Evolutionary conservation across 208 protist genomes (phyloP), one percentile per base, ranked within the genome.

Genomic region (Leishmania mexicana): DNA sequence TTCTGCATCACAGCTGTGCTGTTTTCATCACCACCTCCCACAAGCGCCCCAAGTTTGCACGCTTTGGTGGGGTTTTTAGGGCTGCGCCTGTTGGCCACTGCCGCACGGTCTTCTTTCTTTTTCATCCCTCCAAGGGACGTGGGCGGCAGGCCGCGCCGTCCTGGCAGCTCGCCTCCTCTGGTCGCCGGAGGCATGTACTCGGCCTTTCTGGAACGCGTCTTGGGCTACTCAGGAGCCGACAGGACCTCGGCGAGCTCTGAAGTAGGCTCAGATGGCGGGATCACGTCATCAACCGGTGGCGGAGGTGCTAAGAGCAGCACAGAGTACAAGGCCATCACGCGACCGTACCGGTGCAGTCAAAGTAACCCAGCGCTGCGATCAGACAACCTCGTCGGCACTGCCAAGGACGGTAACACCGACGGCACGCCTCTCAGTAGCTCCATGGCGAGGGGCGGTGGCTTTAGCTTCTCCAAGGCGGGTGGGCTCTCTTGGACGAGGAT

Each of bases 291-390:
- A 19, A 3, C 58, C 42, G 24, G 58, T n/a, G 49, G 75, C 40
- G 58, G 42, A 38, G 76, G 31, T 40, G 64, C 38, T 73, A 45
- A 17, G 42, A 76, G 64, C 73, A 85, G 83, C 57, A 70, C 83
- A 2, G 78, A 79, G 64, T 79, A 82, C 74, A 74, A 70, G 45
- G 83, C 83, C 40, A 65, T 67, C 24, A 82, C 73, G 3, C 68
- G 83, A 2, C 85, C 85, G 35, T 88, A 88, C 51, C 85, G 84
- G 75, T 85, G 80, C 76, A 88, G 85, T 53, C 78, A 83, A 45
- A 81, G 65, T n/a, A 47, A 31, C 40, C 8, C 24, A 21, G 40
- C 24, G 31, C 38, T 31, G 31, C 53, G 21, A n/a, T 31, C 38
- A 7, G 75, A 17, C 24, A 45, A 19, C 54, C 38, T 10, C 24